phyloP scores from a whole-genome alignment of 2,329 filamentous ascomycete species.

The Coniochaeta hoffmannii region DNA sequence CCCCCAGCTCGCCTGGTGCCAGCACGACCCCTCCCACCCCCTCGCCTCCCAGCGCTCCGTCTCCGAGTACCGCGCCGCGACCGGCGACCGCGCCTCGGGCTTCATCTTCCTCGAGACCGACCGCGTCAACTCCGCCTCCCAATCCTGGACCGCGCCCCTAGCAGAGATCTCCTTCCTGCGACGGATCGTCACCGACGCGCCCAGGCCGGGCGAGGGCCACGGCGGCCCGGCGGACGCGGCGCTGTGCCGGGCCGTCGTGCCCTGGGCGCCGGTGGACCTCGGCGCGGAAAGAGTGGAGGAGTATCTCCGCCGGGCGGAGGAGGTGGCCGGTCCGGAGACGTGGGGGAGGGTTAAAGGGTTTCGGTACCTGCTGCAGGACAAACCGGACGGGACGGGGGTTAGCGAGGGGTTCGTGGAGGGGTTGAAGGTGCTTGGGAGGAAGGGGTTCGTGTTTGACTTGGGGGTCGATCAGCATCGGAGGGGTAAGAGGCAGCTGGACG shows the following conservation, averaged over 20 bases:
- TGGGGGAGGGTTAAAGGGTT: conserved; percentile 71
- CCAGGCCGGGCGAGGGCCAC: conserved; percentile 52
- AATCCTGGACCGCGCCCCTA: conserved; percentile 60
- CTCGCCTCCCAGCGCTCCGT: conserved; percentile 59
- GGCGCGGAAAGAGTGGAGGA: conserved; percentile 49
- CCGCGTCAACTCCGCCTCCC: conserved; percentile 39
- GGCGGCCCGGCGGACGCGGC: conserved; percentile 34
- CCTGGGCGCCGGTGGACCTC: conserved; percentile 78
- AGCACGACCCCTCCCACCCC: conserved; percentile 44
- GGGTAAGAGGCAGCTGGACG: conserved; percentile 66
- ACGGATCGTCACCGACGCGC: conserved; percentile 55
- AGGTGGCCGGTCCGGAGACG: conserved; percentile 50
- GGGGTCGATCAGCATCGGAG: conserved; percentile 75
- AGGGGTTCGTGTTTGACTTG: conserved; percentile 68
- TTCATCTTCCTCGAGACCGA: conserved; percentile 17
- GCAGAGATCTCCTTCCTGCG: conserved; percentile 64
- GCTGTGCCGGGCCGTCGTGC: conserved; percentile 63
- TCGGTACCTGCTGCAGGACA: conserved; percentile 75
- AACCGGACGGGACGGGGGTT: conserved; percentile 59
- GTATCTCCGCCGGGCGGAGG: conserved; percentile 58
- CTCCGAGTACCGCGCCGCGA: conserved; percentile 50
- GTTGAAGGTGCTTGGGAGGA: conserved; percentile 56
- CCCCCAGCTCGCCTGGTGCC: conserved; percentile 63
- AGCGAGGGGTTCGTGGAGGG: conserved; percentile 55
- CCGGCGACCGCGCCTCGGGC: conserved; percentile 29